These are phyloP conservation scores for Mycena belliarum DNA, from an alignment of 768 basidiomycete species.

Conservation along the genomic window DNA sequence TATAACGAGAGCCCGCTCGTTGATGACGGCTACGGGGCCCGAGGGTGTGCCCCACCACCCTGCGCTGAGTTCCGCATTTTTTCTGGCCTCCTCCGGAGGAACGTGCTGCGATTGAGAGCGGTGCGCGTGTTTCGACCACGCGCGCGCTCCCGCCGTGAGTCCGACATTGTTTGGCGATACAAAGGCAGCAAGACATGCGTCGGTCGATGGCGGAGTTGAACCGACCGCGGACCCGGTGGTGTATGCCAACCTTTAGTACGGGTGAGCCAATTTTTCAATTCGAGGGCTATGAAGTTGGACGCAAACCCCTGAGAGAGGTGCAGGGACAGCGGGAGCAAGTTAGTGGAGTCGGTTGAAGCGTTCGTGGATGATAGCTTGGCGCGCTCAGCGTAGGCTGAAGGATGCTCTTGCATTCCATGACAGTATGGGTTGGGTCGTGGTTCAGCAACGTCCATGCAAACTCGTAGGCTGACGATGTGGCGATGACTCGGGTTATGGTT, in stretches of 20 bases:
- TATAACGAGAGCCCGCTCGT: conserved; percentile 49
- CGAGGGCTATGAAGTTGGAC: conserved; percentile 46
- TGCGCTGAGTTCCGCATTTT: conserved; percentile 13
- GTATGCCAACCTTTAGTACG: conserved; percentile 48
- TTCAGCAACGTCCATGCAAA: background rate
- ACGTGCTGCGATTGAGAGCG: conserved; percentile 39
- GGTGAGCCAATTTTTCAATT: background rate
- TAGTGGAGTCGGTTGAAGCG: background rate
- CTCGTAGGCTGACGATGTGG: too few species aligned
- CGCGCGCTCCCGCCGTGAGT: conserved; percentile 59
- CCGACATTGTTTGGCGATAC: conserved; percentile 47
- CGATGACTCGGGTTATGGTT: too few species aligned
- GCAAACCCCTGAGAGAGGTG: conserved; percentile 23
- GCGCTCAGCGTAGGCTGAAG: conserved; percentile 39
- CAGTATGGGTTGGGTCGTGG: conserved; percentile 35
- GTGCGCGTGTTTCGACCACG: conserved; percentile 69
- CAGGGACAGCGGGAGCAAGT: conserved; percentile 21
- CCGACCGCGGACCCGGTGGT: conserved; percentile 62
- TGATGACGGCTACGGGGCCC: conserved; percentile 54
- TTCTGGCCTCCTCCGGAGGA: background rate
- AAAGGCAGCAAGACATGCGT: conserved; percentile 56
- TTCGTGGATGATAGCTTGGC: conserved; percentile 30
- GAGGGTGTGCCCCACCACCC: conserved; percentile 65
- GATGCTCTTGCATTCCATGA: conserved; percentile 45
- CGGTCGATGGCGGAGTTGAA: conserved; percentile 45